Percentiles rank a stretch among this genome's conserved stretches.
Evolutionary conservation across 2,329 filamentous ascomycete species (phyloP).

Genomic region (Curvularia spicifera): DNA sequence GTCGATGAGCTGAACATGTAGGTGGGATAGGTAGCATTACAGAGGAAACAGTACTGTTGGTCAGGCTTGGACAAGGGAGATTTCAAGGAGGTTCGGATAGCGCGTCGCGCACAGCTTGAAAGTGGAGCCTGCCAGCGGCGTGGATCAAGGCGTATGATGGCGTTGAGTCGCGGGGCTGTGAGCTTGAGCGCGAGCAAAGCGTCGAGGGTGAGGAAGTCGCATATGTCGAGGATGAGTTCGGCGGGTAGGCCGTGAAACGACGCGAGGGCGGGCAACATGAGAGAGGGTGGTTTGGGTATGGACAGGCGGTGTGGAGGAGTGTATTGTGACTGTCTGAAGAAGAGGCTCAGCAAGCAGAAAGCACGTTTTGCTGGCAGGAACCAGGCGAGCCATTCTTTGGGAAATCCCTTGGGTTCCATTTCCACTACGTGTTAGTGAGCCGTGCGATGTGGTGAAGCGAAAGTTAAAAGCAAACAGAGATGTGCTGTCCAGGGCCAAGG

Average conservation of each 20-base stretch:
- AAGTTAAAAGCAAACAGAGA: not conserved
- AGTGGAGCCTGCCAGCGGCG: slow-evolving; percentile 20
- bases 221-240: slow-evolving; percentile 51
- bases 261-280: slow-evolving; percentile 15
- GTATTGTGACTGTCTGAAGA: not conserved
- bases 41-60: slow-evolving; percentile 40
- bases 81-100: slow-evolving; percentile 37
- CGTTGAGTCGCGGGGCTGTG: slow-evolving; percentile 40
- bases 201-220: slow-evolving; percentile 46
- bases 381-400: not conserved
- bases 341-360: not conserved
- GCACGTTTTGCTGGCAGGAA: not conserved
- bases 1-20: slow-evolving; percentile 41
- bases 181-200: slow-evolving; percentile 50
- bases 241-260: slow-evolving; percentile 44
- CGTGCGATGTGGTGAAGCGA: not conserved
- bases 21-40: slow-evolving; percentile 38
- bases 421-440: not conserved
- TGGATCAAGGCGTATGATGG: slow-evolving; percentile 28
- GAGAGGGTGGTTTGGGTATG: not conserved
- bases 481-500: not conserved
- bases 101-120: slow-evolving; percentile 38
- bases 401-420: slow-evolving; percentile 4
- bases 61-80: slow-evolving; percentile 16
- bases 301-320: not conserved